Percentiles rank a stretch among this genome's conserved stretches.
These are phyloP conservation scores for Acrocalymma vagum DNA, from an alignment of 2,329 filamentous ascomycete genomes.

Conservation along the genomic window DNA sequence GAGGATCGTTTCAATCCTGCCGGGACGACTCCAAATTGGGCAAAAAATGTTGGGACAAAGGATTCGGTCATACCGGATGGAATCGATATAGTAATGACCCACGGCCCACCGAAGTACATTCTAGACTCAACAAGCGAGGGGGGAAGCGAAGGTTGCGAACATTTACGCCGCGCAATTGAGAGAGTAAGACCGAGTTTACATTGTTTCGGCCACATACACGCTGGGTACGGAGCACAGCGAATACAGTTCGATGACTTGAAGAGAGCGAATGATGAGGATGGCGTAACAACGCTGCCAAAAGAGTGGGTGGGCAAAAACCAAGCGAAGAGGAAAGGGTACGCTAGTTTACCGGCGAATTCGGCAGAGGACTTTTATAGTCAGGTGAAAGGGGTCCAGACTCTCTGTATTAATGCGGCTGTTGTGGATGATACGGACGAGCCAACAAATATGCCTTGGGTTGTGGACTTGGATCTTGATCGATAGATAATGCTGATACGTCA, in stretches of 20 bases:
- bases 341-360: slow-evolving; percentile 35
- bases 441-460: slow-evolving; percentile 61
- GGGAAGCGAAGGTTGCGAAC: slow-evolving; percentile 61
- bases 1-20: slow-evolving; percentile 61
- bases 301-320: slow-evolving; percentile 33
- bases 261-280: slow-evolving; percentile 13
- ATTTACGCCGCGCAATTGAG: slow-evolving; percentile 59
- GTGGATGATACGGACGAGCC: slow-evolving; percentile 57
- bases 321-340: slow-evolving; percentile 27
- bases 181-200: slow-evolving; percentile 60
- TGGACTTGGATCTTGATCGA: slow-evolving; percentile 62
- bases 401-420: slow-evolving; percentile 65
- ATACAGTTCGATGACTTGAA: slow-evolving; percentile 31
- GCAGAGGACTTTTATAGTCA: slow-evolving; percentile 23
- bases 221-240: slow-evolving; percentile 47
- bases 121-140: slow-evolving; percentile 53
- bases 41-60: slow-evolving; percentile 24
- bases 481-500: too few species aligned
- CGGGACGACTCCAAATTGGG: slow-evolving; percentile 23
- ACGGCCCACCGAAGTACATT: slow-evolving; percentile 63
- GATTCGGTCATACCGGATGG: slow-evolving; percentile 35
- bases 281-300: slow-evolving; percentile 16
- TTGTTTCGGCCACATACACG: slow-evolving; percentile 69
- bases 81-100: slow-evolving; percentile 68
- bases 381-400: slow-evolving; percentile 59